A percentile compares a stretch with the other conserved stretches of the same genome.
These are phyloP conservation scores for Knufia petricola DNA, from an alignment of 2,329 filamentous ascomycete species.

Conservation along the genomic window DNA sequence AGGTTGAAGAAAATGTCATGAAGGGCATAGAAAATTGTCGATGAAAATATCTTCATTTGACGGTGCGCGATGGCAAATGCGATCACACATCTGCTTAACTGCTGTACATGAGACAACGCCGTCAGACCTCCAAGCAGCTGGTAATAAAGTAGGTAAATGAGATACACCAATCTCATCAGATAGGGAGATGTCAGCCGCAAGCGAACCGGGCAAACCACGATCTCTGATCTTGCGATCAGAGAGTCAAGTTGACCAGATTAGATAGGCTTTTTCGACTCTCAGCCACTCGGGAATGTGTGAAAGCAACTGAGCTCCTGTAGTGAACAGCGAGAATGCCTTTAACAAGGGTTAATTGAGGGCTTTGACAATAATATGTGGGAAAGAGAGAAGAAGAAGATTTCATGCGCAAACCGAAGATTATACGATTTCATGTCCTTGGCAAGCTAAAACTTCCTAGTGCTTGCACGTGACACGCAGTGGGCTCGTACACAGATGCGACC, in stretches of 20 bases:
- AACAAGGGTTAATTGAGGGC: slow-evolving; percentile 18
- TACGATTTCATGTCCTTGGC: not conserved
- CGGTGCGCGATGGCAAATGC: too few species aligned
- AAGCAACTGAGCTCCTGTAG: slow-evolving; percentile 12
- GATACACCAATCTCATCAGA: not conserved
- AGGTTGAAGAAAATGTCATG: not conserved
- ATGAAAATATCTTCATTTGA: too few species aligned
- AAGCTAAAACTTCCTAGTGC: not conserved
- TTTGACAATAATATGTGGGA: slow-evolving; percentile 14
- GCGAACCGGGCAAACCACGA: slow-evolving; percentile 17
- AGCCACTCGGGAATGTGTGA: slow-evolving; percentile 18
- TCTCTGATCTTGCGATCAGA: not conserved
- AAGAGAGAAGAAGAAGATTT: not conserved
- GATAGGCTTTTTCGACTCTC: slow-evolving; percentile 13
- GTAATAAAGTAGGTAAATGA: too few species aligned
- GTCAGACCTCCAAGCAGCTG: too few species aligned
- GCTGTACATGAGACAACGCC: too few species aligned
- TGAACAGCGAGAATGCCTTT: slow-evolving; percentile 12
- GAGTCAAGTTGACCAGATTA: slow-evolving; percentile 15
- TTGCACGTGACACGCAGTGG: too few species aligned
- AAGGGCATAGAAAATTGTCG: not conserved
- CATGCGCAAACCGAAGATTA: not conserved
- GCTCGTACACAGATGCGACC: too few species aligned
- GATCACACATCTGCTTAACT: too few species aligned
- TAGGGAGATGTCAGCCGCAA: slow-evolving; percentile 16